Evolutionary conservation across 1,139 yeast species (phyloP).

Genomic region (Zygotorulaspora mrakii): DNA sequence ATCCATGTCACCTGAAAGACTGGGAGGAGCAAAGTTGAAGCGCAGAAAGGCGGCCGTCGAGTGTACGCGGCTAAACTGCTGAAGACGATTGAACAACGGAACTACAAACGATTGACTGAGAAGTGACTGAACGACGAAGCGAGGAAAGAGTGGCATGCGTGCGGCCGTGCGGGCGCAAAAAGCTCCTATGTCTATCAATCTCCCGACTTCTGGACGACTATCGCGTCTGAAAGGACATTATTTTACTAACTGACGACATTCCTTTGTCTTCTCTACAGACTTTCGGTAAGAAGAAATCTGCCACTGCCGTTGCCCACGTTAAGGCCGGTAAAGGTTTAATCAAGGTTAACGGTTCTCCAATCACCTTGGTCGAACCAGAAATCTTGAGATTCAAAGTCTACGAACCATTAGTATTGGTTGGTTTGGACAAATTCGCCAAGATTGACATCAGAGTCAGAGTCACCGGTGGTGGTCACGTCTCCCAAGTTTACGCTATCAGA

Average conservation of each 20-base stretch:
- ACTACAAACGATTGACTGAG: too few relatives aligned
- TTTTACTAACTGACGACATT: too few relatives aligned
- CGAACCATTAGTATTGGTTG: constrained; percentile 98
- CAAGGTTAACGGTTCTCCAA: constrained; percentile 99
- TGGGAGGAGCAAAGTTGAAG: background rate
- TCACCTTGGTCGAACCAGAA: constrained; percentile 98
- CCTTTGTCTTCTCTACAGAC: constrained; percentile 63
- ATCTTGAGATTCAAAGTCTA: constrained; percentile 98
- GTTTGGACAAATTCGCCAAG: constrained; percentile 97
- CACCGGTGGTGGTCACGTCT: constrained; percentile 99
- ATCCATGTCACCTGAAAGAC: background rate
- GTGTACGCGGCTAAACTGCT: too few relatives aligned
- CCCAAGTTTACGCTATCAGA: constrained; percentile 99
- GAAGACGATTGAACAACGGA: too few relatives aligned
- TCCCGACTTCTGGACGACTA: too few relatives aligned
- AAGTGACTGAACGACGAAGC: too few relatives aligned
- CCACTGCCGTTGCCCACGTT: constrained; percentile 99
- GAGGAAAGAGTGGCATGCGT: too few relatives aligned
- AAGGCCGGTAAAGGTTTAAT: constrained; percentile 99
- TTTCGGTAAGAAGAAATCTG: constrained; percentile 99
- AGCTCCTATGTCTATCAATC: too few relatives aligned
- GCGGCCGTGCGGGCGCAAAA: too few relatives aligned
- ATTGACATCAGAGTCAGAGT: constrained; percentile 98
- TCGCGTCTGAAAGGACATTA: too few relatives aligned
- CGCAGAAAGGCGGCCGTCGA: too few relatives aligned